Percentiles rank a stretch among this genome's conserved stretches.
These are phyloP conservation scores for Coniochaeta ligniaria DNA, from an alignment of 2,329 filamentous ascomycete species.

Conservation along the genomic window DNA sequence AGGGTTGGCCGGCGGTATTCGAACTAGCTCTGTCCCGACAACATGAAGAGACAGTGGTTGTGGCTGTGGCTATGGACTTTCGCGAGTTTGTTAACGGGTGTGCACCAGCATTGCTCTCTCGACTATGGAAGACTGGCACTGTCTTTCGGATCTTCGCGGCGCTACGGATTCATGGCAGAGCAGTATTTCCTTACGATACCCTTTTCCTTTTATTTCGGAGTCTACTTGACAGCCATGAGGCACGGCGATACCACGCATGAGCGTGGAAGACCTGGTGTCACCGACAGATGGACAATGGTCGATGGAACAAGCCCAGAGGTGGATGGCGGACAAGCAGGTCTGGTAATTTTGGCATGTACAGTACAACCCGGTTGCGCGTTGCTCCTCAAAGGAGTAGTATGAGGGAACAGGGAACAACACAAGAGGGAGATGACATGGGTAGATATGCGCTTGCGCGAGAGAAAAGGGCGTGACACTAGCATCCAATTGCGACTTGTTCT, in stretches of 20 bases:
- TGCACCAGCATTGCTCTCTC: no score
- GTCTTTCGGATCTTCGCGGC: background rate
- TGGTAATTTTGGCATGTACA: background rate
- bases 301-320: background rate
- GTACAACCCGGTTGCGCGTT: background rate
- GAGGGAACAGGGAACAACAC: background rate
- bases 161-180: background rate
- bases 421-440: no score
- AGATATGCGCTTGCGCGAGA: no score
- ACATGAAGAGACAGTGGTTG: background rate
- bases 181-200: background rate
- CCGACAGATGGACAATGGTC: background rate
- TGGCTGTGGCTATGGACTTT: no score
- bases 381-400: background rate
- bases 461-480: background rate
- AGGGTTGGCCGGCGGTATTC: conserved; percentile 17
- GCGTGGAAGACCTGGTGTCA: background rate
- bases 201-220: background rate
- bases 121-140: background rate
- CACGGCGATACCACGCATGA: no score
- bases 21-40: background rate
- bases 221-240: background rate
- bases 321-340: background rate
- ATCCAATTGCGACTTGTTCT: no score
- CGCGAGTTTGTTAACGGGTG: no score